Base-by-base conservation (phyloP, 345 rosid species). In the Lepidium africanum region DNA sequence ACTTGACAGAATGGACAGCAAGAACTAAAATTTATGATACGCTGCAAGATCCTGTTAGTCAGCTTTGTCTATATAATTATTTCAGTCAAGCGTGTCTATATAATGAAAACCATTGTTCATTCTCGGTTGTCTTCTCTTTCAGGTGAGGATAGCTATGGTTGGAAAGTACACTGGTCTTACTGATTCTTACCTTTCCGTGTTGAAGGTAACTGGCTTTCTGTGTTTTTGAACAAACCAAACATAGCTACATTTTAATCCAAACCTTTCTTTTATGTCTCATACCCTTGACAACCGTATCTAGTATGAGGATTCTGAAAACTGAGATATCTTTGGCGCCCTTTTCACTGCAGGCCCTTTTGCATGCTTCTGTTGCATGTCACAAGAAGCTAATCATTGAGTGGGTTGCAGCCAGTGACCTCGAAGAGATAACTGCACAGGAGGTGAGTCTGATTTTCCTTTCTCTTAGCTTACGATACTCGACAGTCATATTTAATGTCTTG, bases 401-500 rank as follows among this genome's bases (percentile, higher is more conserved):
- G 96, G 82, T 89, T 78, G 83, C 90, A 74, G 92, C 96, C n/a
- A 76, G 85, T 74, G 92, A 89, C 76, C 89, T 89, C 42, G 90
- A 89, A 82, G 83, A 85, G 68, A 73, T 32, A 57, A 85, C 90
- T 15, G 79, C 80, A 21, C 56, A 50, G 71, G 84, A 82, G 80
- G 92, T 84, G 35, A 49, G 78, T 58, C 23, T 33, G 72, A 4
- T 10, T 48, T 73, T 37, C 45, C 6, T 45, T 56, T 61, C 69
- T 58, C 25, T 70, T 52, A 25, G 62, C 47, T 37, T 54, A 35
- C 27, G 10, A 54, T 7, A 41, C 53, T 4, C 30, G 45, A n/a
- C n/a, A n/a, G n/a, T n/a, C n/a, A n/a, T 69, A 60, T 48, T 3
- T 56, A 21, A 13, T 69, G 66, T 66, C 47, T 62, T 39, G 48